phyloP scores from a whole-genome alignment of 352 stramenopile genomes.

The Thalassiosira ordinaria region DNA sequence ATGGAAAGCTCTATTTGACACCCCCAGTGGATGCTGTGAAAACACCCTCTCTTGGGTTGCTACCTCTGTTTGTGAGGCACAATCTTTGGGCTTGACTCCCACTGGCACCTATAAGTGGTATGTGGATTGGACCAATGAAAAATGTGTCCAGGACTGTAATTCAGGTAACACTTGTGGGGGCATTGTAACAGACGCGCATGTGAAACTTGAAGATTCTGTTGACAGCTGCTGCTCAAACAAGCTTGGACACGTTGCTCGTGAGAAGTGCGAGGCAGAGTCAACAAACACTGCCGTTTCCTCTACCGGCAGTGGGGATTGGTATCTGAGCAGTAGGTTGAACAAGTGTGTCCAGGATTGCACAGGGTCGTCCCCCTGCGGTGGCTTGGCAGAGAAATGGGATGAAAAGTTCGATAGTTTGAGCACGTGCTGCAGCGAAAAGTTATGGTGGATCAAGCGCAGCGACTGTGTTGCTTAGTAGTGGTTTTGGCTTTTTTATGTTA shows the following conservation, averaged over 20 bases:
- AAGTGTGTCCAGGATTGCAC: slow-evolving; percentile 19
- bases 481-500: too few relatives aligned
- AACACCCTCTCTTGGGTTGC: slow-evolving; percentile 25
- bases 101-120: slow-evolving; percentile 14
- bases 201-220: slow-evolving; percentile 7
- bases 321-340: background rate
- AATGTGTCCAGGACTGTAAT: slow-evolving; percentile 19
- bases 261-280: slow-evolving; percentile 10
- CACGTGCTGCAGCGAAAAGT: too few relatives aligned
- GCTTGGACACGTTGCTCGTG: background rate
- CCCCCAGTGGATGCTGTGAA: slow-evolving; percentile 16
- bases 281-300: slow-evolving; percentile 7
- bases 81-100: background rate
- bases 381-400: too few relatives aligned
- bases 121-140: background rate
- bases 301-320: slow-evolving; percentile 9
- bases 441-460: too few relatives aligned
- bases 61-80: slow-evolving; percentile 9
- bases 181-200: slow-evolving; percentile 7
- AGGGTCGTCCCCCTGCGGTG: slow-evolving; percentile 9
- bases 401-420: too few relatives aligned
- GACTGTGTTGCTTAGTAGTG: too few relatives aligned
- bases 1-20: slow-evolving; percentile 23
- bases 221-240: slow-evolving; percentile 27
- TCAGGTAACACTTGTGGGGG: slow-evolving; percentile 8